Evolutionary conservation across 1,284 basidiomycete genomes (phyloP).

Genomic region (Moesziomyces antarcticus): DNA sequence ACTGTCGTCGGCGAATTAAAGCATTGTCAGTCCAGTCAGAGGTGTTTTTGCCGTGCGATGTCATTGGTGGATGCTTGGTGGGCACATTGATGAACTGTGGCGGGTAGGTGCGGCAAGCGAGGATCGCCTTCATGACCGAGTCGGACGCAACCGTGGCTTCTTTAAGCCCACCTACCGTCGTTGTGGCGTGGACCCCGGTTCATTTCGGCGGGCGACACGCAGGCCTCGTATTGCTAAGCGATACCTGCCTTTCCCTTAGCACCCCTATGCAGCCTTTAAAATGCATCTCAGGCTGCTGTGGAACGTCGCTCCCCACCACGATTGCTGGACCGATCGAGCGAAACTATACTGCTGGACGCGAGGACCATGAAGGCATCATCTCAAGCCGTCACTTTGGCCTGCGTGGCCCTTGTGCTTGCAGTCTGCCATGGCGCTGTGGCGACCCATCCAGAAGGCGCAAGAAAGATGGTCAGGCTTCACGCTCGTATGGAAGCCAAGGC

Average conservation of each 20-base stretch:
- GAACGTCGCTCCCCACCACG: too few relatives aligned
- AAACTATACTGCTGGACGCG: too few relatives aligned
- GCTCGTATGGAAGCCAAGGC: neutral
- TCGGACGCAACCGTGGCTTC: neutral
- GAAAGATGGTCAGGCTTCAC: constrained; percentile 11
- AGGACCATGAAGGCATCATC: too few relatives aligned
- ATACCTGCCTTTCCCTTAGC: too few relatives aligned
- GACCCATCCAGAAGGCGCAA: neutral
- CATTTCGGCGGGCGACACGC: neutral
- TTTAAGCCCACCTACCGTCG: neutral
- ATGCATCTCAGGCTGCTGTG: too few relatives aligned
- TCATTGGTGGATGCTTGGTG: neutral
- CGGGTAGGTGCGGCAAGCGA: neutral
- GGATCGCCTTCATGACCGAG: neutral
- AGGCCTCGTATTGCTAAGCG: too few relatives aligned
- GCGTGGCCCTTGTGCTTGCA: neutral
- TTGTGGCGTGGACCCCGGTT: neutral
- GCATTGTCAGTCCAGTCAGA: neutral
- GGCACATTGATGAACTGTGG: neutral
- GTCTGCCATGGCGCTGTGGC: neutral
- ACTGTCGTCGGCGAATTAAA: neutral
- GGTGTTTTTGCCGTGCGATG: neutral
- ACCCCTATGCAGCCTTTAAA: too few relatives aligned
- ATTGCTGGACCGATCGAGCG: too few relatives aligned
- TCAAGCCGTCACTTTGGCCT: too few relatives aligned